Evolutionary conservation across 2,329 filamentous ascomycete species (phyloP), one percentile per base, ranked within the genome.

Genomic region (Ceratocystis ficicola): DNA sequence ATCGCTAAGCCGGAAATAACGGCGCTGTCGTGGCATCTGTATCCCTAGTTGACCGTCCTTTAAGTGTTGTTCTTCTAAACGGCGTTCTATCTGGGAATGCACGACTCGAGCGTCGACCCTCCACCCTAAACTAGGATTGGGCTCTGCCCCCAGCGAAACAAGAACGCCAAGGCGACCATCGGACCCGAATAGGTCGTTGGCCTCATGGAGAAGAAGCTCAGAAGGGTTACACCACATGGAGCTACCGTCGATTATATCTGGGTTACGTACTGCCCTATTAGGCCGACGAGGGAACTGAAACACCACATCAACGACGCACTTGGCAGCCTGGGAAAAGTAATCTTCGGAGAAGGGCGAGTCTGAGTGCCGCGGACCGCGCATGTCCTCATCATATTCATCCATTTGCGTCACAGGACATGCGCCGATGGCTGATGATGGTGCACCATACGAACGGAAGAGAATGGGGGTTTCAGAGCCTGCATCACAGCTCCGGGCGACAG

Each of bases 111-210:
- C 52, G 52, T 57, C 52, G 2, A 30, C 52, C 4, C 30, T 28
- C 52, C 52, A 57, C 12, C 22, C 52, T 5, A 57, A 28, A 30
- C 12, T 28, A 15, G 52, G 52, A 57, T 57, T 57, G 6, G 52
- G 52, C 52, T 57, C 52, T 57, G 52, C n/a, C 25, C 52, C 52
- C 10, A 57, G 15, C 12, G 52, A 57, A 28, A 57, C 52, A 57
- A 57, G 52, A 25, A 57, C 52, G 6, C 52, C 52, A 30, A 57
- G 52, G 3, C 25, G 28, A 28, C 17, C 52, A 25, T 32, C 52
- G 28, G 52, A 28, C 12, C 52, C 28, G 52, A 30, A 57, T 25
- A 57, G 30, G 52, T 32, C 52, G 1, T 28, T 57, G 5, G 52
- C 52, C 25, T 57, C 52, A 7, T 17, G 2, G 22, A 57, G 28